Percentiles rank a stretch among this genome's conserved stretches.
Conservation (phyloP, 2,329 filamentous ascomycete genomes). For the Calonectria multiphialidica region DNA sequence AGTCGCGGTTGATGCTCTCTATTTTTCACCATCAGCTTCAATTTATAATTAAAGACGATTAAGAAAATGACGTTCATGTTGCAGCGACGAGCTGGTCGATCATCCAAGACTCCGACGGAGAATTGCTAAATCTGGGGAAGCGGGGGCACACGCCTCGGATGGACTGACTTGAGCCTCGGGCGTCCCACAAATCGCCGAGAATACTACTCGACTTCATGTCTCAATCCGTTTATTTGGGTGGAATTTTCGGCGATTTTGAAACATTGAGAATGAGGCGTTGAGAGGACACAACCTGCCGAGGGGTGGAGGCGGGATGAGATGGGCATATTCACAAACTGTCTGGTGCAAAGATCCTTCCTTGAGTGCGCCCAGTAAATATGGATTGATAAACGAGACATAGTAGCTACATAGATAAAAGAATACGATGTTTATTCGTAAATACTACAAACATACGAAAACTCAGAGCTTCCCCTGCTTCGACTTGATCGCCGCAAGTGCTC, state of each 20-base stretch:
- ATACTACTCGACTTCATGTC: not conserved
- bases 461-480: not conserved
- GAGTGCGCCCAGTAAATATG: too few species aligned
- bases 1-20: not conserved
- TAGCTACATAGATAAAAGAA: not conserved
- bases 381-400: too few species aligned
- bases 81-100: not conserved
- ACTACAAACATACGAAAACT: not conserved
- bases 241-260: not conserved
- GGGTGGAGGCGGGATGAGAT: too few species aligned
- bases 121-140: slow-evolving; percentile 2
- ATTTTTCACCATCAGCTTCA: too few species aligned
- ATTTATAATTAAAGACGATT: not conserved
- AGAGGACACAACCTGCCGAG: not conserved
- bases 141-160: not conserved
- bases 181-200: slow-evolving; percentile 3
- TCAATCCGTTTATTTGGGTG: not conserved
- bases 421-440: too few species aligned
- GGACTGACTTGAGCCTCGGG: not conserved
- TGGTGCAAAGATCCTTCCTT: too few species aligned
- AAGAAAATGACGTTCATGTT: not conserved
- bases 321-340: too few species aligned
- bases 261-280: not conserved
- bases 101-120: not conserved
- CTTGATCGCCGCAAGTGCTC: not conserved